A percentile compares a stretch with the other conserved stretches of the same genome.
phyloP scores from a whole-genome alignment of 345 rosid species.

The Orychophragmus violaceus region DNA sequence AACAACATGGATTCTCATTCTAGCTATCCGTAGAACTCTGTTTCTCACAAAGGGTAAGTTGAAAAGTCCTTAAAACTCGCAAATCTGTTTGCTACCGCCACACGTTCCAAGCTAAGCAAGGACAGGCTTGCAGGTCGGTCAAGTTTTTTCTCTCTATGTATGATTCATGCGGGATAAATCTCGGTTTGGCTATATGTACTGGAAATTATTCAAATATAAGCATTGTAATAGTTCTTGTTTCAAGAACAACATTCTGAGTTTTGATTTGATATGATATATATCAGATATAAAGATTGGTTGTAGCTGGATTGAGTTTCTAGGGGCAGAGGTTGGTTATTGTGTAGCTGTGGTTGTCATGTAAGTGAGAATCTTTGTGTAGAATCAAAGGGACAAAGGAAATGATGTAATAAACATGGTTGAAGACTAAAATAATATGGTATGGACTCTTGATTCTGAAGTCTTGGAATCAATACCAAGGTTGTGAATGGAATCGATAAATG shows the following conservation, averaged over 20 bases:
- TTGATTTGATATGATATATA: background rate
- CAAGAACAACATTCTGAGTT: background rate
- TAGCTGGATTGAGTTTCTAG: background rate
- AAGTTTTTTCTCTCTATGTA: background rate
- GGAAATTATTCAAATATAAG: background rate
- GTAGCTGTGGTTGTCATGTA: background rate
- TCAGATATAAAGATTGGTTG: background rate
- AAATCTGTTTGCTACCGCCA: background rate
- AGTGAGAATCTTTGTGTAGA: constrained; percentile 2
- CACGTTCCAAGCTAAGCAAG: background rate
- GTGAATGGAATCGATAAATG: no score
- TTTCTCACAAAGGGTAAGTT: constrained; percentile 32
- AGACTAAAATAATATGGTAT: background rate
- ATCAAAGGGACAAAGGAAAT: background rate
- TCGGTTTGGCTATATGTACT: background rate
- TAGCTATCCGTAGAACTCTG: constrained; percentile 55
- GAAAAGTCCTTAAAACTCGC: constrained; percentile 30
- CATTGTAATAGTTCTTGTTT: constrained; percentile 7
- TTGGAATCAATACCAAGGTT: no score
- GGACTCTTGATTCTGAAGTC: background rate
- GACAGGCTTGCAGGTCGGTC: background rate
- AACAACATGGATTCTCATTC: constrained; percentile 67
- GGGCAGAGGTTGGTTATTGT: background rate
- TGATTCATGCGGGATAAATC: background rate
- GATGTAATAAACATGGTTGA: background rate